Evolutionary conservation across 768 basidiomycete species (phyloP), one percentile per base, ranked within the genome.

Genomic region (Tremella fuciformis): DNA sequence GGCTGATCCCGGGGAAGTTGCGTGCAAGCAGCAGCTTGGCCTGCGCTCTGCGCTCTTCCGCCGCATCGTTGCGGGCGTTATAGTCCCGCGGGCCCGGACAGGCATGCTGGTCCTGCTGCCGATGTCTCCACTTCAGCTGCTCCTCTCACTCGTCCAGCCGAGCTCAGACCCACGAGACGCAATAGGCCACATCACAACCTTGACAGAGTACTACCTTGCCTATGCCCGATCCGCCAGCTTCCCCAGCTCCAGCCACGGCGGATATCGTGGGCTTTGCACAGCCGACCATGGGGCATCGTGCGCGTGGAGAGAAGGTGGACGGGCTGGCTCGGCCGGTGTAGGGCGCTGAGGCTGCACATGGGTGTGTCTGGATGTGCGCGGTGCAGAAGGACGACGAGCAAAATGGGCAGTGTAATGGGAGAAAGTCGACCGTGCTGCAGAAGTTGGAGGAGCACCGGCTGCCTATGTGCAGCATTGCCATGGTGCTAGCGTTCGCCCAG

Each of bases 351-450:
- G 18, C 19, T 34, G 40, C 25, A 41, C 65, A 69, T 25, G 15
- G 19, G 47, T 72, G 67, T 18, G 61, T 50, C 4, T 37, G 21
- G 46, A 73, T 68, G 47, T 73, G 71, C 13, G 44, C 11, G 9
- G 37, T 21, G 47, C 71, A 73, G 58, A 56, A 73, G 15, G 50
- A 13, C 4, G 52, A 13, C 6, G 19, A 3, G 54, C 71, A 73
- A 24, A 26, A 39, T 16, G 54, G 56, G 47, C 71, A 73, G 2
- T 44, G 53, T n/a, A 66, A 50, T 2, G 69, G 71, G 22, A 73
- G 62, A 60, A 73, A 73, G 34, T 73, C 71, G 21, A 70, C 54
- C 3, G 62, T 44, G 24, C 51, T 13, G 46, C 71, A 73, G 16
- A 40, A 13, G 2, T 57, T 40, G 49, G 4, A 34, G 29, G 29